Conservation (phyloP, 108 stramenopile genomes). For the Thalassiosira profunda region DNA sequence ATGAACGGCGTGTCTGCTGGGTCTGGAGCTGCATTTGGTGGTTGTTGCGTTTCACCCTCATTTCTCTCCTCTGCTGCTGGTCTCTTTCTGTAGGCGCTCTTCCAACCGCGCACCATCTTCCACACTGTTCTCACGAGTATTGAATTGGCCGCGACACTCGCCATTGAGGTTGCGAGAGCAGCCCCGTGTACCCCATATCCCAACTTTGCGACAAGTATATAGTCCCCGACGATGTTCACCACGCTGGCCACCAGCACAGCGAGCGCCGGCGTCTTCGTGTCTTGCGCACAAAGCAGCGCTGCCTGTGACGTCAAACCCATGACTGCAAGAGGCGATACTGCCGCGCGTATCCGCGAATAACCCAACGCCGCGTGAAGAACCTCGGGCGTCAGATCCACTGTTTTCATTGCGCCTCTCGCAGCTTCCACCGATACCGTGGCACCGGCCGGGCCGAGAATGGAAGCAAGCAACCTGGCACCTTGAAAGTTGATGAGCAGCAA, state of each 20-base stretch:
- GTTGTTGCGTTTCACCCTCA: background rate
- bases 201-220: slow-evolving; percentile 54
- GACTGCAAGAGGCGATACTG: slow-evolving; percentile 69
- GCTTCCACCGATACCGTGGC: slow-evolving; percentile 19
- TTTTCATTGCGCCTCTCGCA: slow-evolving; percentile 16
- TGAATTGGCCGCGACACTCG: slow-evolving; percentile 49
- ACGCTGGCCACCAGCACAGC: slow-evolving; percentile 75
- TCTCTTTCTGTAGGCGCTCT: slow-evolving; percentile 26
- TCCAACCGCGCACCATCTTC: slow-evolving; percentile 59
- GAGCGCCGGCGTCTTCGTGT: slow-evolving; percentile 81
- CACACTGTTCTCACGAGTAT: slow-evolving; percentile 61
- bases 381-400: slow-evolving; percentile 23
- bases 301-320: slow-evolving; percentile 80
- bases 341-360: slow-evolving; percentile 75
- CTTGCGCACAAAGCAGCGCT: slow-evolving; percentile 72
- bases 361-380: slow-evolving; percentile 60
- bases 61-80: background rate
- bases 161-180: slow-evolving; percentile 74
- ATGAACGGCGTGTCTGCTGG: slow-evolving; percentile 52
- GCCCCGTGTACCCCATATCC: slow-evolving; percentile 71
- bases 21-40: slow-evolving; percentile 5
- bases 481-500: slow-evolving; percentile 40
- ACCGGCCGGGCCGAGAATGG: slow-evolving; percentile 57
- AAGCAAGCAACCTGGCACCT: slow-evolving; percentile 51
- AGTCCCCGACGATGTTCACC: slow-evolving; percentile 81